phyloP scores from a whole-genome alignment of 2,329 filamentous ascomycete species.

The Colletotrichum chrysophilum region DNA sequence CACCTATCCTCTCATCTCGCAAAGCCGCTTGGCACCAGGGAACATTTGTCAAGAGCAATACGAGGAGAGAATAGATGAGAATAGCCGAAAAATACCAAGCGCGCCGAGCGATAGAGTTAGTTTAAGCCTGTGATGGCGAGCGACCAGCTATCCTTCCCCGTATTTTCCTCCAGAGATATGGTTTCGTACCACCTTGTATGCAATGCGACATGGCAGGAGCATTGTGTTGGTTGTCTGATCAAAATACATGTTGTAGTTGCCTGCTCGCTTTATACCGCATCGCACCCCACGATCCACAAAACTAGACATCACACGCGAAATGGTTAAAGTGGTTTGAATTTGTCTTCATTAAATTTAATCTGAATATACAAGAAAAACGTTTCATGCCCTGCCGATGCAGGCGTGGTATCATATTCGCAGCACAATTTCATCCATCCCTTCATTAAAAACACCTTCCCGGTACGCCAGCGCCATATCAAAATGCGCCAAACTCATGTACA shows the following conservation, averaged over 20 bases:
- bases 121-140: accelerated
- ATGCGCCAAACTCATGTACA: background rate
- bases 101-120: background rate
- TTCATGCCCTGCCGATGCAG: background rate
- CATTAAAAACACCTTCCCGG: background rate
- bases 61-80: background rate
- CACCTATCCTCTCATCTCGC: background rate
- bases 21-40: background rate
- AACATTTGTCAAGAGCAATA: background rate
- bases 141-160: background rate
- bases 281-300: accelerated
- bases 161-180: accelerated
- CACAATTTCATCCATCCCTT: background rate
- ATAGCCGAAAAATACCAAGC: background rate
- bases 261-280: background rate
- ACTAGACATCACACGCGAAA: accelerated
- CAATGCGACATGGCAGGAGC: no score
- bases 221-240: accelerated
- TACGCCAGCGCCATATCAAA: background rate
- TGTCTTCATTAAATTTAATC: background rate
- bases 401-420: constrained; percentile 11
- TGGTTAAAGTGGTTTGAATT: background rate
- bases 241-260: accelerated
- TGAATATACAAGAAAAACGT: background rate
- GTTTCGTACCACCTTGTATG: background rate